Conservation (phyloP, 2,329 filamentous ascomycete species). For the Trichoderma atrobrunneum region DNA sequence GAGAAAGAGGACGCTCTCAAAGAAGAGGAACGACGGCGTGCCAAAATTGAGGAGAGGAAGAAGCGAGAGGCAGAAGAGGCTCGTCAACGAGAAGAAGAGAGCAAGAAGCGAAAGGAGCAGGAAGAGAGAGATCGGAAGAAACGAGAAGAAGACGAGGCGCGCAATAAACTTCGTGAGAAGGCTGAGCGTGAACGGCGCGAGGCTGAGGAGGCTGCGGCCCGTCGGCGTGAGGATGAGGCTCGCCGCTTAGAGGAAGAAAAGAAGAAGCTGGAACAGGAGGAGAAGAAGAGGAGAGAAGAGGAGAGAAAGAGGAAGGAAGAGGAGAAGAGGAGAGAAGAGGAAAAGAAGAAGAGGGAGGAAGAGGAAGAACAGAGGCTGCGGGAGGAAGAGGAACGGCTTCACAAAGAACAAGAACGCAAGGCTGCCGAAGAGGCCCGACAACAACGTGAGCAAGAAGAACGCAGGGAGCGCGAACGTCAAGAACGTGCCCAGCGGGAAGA, state of each 20-base stretch:
- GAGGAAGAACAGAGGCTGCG: constrained; percentile 39
- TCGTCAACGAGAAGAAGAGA: constrained; percentile 33
- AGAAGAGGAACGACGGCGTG: constrained; percentile 32
- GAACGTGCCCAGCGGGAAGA: constrained; percentile 39
- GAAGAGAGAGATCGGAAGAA: constrained; percentile 38
- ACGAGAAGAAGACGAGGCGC: constrained; percentile 39
- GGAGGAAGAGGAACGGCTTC: constrained; percentile 47
- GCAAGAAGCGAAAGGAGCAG: constrained; percentile 34
- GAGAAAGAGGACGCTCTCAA: constrained; percentile 36
- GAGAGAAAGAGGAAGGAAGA: constrained; percentile 36
- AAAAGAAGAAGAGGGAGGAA: constrained; percentile 33
- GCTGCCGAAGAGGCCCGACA: constrained; percentile 49
- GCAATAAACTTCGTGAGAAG: constrained; percentile 31
- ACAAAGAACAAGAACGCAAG: constrained; percentile 46
- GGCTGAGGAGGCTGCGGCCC: constrained; percentile 36
- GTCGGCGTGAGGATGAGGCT: constrained; percentile 39
- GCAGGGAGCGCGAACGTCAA: constrained; percentile 46
- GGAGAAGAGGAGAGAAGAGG: constrained; percentile 37
- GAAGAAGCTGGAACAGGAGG: constrained; percentile 37
- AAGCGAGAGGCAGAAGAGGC: constrained; percentile 33
- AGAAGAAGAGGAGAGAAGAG: constrained; percentile 36
- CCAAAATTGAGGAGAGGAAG: constrained; percentile 38
- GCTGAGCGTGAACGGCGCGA: constrained; percentile 38
- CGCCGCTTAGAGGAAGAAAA: constrained; percentile 40
- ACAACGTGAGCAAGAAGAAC: constrained; percentile 51